Evolutionary conservation across 2,329 filamentous ascomycete species (phyloP).

Genomic region (Trichophyton equinum): DNA sequence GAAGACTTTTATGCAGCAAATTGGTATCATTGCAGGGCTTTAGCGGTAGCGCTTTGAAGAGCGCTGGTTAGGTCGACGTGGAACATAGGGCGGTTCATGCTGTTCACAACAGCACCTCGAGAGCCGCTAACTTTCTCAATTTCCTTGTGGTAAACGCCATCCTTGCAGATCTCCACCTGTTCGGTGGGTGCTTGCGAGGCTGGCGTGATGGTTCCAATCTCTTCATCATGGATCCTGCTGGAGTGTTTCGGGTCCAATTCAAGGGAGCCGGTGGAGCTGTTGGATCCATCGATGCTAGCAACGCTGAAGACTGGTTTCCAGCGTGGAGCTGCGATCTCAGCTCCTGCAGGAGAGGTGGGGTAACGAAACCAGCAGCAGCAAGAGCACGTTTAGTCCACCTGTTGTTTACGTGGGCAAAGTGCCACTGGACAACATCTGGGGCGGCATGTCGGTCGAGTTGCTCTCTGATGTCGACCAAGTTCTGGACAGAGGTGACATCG

Average conservation of each 20-base stretch:
- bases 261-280: slow-evolving; percentile 57
- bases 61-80: slow-evolving; percentile 86
- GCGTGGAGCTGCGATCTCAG: slow-evolving; percentile 42
- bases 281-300: slow-evolving; percentile 63
- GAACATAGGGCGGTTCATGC: slow-evolving; percentile 83
- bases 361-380: slow-evolving; percentile 75
- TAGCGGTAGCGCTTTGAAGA: slow-evolving; percentile 72
- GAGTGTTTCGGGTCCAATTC: slow-evolving; percentile 39
- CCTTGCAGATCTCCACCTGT: background rate
- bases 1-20: background rate
- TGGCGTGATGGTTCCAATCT: background rate
- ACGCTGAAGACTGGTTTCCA: slow-evolving; percentile 97
- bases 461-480: slow-evolving; percentile 86
- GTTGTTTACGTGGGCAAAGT: slow-evolving; percentile 87
- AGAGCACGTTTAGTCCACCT: slow-evolving; percentile 89
- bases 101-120: slow-evolving; percentile 57
- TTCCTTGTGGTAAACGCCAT: slow-evolving; percentile 2
- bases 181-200: background rate
- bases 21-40: slow-evolving; percentile 35
- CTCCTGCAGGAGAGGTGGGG: slow-evolving; percentile 45
- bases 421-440: slow-evolving; percentile 81
- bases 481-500: slow-evolving; percentile 83
- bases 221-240: slow-evolving; percentile 14
- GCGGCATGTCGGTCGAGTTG: slow-evolving; percentile 76
- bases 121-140: slow-evolving; percentile 12